phyloP scores from a whole-genome alignment of 1,284 basidiomycete species.

The Boletus mariae region DNA sequence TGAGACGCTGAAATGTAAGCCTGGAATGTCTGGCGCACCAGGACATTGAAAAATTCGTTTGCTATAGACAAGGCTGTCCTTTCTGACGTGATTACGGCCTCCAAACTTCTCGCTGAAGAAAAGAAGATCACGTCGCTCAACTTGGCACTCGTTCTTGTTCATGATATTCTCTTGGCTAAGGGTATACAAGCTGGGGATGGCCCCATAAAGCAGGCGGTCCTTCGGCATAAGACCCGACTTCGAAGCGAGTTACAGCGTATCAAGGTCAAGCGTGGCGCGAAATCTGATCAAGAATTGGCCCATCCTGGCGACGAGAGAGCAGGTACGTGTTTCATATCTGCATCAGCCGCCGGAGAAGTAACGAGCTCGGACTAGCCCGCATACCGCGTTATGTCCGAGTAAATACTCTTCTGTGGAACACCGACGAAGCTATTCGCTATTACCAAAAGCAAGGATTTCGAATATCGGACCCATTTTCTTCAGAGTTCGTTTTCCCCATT shows the following conservation, averaged over 20 bases:
- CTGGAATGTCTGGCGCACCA: not conserved
- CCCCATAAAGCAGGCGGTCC: conserved; percentile 76
- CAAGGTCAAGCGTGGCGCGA: conserved; percentile 76
- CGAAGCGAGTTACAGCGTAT: conserved; percentile 80
- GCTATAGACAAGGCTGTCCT: conserved; percentile 67
- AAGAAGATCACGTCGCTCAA: conserved; percentile 70
- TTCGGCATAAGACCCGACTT: conserved; percentile 85
- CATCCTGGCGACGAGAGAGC: conserved; percentile 56
- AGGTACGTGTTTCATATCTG: conserved; percentile 40
- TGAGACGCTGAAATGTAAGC: conserved; percentile 89
- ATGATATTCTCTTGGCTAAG: conserved; percentile 77
- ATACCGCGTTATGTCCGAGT: conserved; percentile 86
- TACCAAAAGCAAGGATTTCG: conserved; percentile 55
- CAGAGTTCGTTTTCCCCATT: conserved; percentile 40
- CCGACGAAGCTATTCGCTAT: conserved; percentile 53
- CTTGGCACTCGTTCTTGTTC: conserved; percentile 79
- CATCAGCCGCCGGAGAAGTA: not conserved
- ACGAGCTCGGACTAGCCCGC: conserved; percentile 40
- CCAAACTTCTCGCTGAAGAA: conserved; percentile 71
- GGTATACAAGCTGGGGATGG: conserved; percentile 89
- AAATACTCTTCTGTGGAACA: conserved; percentile 71
- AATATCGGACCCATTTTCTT: conserved; percentile 48
- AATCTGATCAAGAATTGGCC: conserved; percentile 64
- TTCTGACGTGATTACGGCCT: conserved; percentile 57
- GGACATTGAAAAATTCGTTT: conserved; percentile 5